These are phyloP conservation scores for Tetrapisispora iriomotensis DNA, from an alignment of 805 yeast species.

Conservation along the genomic window DNA sequence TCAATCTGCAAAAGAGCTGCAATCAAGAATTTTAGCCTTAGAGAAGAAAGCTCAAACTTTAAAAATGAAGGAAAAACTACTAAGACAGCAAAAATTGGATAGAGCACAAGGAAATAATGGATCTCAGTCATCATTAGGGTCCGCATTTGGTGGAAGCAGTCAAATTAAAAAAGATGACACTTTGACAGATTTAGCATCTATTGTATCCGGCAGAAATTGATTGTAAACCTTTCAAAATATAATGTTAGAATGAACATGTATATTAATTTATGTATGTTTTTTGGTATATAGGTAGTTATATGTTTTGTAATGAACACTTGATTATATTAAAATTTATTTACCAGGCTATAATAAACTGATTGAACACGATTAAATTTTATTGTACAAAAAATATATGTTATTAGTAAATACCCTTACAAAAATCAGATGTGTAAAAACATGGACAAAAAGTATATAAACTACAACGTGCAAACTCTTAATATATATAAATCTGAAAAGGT, in stretches of 20 bases:
- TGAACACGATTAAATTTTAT: too few relatives aligned
- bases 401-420: slow-evolving; percentile 2
- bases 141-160: slow-evolving; percentile 7
- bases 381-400: slow-evolving; percentile 2
- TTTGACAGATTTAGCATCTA: slow-evolving; percentile 42
- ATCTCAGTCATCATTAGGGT: slow-evolving; percentile 14
- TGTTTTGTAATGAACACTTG: too few relatives aligned
- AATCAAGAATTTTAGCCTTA: slow-evolving; percentile 62
- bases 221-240: too few relatives aligned
- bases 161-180: slow-evolving; percentile 42
- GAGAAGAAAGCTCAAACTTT: slow-evolving; percentile 67
- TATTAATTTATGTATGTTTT: too few relatives aligned
- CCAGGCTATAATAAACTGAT: too few relatives aligned
- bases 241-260: too few relatives aligned
- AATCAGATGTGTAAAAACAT: neutral
- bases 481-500: neutral
- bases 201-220: slow-evolving; percentile 29
- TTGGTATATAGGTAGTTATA: too few relatives aligned
- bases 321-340: too few relatives aligned
- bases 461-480: slow-evolving; percentile 2
- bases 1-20: slow-evolving; percentile 64
- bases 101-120: slow-evolving; percentile 2
- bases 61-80: slow-evolving; percentile 51
- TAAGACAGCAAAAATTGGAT: slow-evolving; percentile 25
- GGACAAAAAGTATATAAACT: slow-evolving; percentile 3